These are phyloP conservation scores for Tulasnella sp. DNA, from an alignment of 768 basidiomycete genomes.

Conservation along the genomic window DNA sequence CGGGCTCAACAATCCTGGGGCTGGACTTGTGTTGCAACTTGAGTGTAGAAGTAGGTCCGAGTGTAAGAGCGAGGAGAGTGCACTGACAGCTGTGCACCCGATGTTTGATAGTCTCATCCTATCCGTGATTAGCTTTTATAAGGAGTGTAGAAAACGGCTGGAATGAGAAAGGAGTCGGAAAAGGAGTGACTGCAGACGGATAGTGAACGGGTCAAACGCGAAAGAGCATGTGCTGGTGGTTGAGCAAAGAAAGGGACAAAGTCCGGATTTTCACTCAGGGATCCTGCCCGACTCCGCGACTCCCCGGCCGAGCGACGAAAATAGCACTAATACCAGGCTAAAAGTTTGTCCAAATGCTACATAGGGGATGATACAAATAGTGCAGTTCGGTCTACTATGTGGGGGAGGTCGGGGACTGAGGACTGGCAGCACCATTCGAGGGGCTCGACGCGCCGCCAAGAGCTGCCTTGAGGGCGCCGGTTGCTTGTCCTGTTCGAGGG, in stretches of 20 bases:
- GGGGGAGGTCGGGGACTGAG: background rate
- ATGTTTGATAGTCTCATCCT: background rate
- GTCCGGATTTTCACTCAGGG: background rate
- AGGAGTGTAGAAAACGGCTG: background rate
- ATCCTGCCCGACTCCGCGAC: background rate
- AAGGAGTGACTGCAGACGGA: background rate
- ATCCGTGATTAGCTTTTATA: background rate
- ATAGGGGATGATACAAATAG: background rate
- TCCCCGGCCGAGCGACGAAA: background rate
- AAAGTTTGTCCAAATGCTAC: background rate
- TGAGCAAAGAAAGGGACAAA: background rate
- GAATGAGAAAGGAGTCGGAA: background rate
- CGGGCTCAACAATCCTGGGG: background rate
- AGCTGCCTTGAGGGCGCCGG: background rate
- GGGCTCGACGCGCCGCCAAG: background rate
- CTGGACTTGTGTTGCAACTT: background rate
- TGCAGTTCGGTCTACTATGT: background rate
- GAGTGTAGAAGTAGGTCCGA: background rate
- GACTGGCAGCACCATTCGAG: background rate
- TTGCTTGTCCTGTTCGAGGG: slow-evolving; percentile 2
- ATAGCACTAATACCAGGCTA: background rate
- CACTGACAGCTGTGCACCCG: background rate
- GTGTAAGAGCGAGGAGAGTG: background rate
- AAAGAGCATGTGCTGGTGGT: background rate
- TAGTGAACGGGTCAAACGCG: background rate